Evolutionary conservation across 805 yeast species (phyloP).

Genomic region (Yarrowia sp.): DNA sequence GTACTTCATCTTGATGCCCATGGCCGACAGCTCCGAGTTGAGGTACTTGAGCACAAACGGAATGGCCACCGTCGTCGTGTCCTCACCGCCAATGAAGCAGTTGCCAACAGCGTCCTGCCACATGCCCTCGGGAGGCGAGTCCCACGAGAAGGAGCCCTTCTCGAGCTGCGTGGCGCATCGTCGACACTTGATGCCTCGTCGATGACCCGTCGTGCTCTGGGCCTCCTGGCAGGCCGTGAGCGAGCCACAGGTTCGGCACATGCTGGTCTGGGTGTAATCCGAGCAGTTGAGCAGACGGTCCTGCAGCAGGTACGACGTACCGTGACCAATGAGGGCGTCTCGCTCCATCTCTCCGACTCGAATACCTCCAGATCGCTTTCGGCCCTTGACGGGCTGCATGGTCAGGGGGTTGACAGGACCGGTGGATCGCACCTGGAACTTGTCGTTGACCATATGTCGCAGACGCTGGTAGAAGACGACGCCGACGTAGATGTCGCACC

Average conservation of each 20-base stretch:
- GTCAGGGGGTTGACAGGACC: slow-evolving; percentile 97
- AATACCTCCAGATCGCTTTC: slow-evolving; percentile 98
- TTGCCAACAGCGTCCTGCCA: slow-evolving; percentile 99
- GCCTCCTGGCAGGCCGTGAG: slow-evolving; percentile 83
- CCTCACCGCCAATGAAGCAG: slow-evolving; percentile 84
- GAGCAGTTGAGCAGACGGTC: slow-evolving; percentile 93
- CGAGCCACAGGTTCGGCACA: slow-evolving; percentile 93
- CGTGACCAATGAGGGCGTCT: slow-evolving; percentile 98
- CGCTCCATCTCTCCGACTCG: slow-evolving; percentile 99
- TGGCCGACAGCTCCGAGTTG: slow-evolving; percentile 93
- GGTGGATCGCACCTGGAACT: slow-evolving; percentile 98
- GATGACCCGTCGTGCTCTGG: slow-evolving; percentile 85
- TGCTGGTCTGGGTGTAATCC: slow-evolving; percentile 86
- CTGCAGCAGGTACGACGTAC: slow-evolving; percentile 90
- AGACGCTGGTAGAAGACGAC: slow-evolving; percentile 96
- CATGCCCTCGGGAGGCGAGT: slow-evolving; percentile 45
- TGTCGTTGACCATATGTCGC: slow-evolving; percentile 99
- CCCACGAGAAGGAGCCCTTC: slow-evolving; percentile 39
- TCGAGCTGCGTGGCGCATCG: slow-evolving; percentile 64
- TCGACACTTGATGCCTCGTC: slow-evolving; percentile 80
- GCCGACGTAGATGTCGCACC: slow-evolving; percentile 95
- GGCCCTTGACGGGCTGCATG: slow-evolving; percentile 99
- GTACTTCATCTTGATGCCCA: slow-evolving; percentile 94
- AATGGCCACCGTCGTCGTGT: slow-evolving; percentile 93
- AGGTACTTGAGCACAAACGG: slow-evolving; percentile 94